These are phyloP conservation scores for Ulota crispa DNA, from an alignment of 225 moss, liverwort and hornwort species.

Conservation along the genomic window DNA sequence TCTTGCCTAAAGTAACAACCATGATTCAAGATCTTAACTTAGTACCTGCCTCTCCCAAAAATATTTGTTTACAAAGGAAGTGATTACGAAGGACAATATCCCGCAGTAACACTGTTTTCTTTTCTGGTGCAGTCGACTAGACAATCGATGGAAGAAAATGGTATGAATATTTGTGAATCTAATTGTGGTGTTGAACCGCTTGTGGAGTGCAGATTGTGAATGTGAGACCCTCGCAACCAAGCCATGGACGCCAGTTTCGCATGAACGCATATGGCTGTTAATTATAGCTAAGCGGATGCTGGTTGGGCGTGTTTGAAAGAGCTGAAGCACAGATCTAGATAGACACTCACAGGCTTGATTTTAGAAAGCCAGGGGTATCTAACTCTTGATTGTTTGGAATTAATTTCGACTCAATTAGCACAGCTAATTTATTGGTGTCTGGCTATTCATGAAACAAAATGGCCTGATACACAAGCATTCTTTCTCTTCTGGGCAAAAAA, in stretches of 20 bases:
- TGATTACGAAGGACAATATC: background rate
- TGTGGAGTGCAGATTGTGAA: conserved; percentile 17
- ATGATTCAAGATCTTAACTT: background rate
- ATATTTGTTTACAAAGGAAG: background rate
- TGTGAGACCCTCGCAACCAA: conserved; percentile 21
- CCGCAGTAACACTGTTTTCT: background rate
- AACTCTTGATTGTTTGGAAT: too few relatives aligned
- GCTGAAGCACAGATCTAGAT: too few relatives aligned
- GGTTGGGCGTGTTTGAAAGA: background rate
- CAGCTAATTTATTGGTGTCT: too few relatives aligned
- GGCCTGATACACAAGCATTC: too few relatives aligned
- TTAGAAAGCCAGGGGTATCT: too few relatives aligned
- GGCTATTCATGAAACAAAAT: too few relatives aligned
- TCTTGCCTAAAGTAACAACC: too few relatives aligned
- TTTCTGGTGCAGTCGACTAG: background rate
- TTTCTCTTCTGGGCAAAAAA: too few relatives aligned
- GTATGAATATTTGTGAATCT: background rate
- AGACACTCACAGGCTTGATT: too few relatives aligned
- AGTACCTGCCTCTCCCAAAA: background rate
- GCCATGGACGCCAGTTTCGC: conserved; percentile 17
- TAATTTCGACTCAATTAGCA: too few relatives aligned
- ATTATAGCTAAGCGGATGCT: background rate
- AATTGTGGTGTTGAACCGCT: background rate
- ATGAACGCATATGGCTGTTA: background rate
- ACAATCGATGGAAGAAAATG: background rate